A percentile compares a stretch with the other conserved stretches of the same genome.
These are phyloP conservation scores for Microdochium nivale DNA, from an alignment of 2,329 filamentous ascomycete genomes.

Conservation along the genomic window DNA sequence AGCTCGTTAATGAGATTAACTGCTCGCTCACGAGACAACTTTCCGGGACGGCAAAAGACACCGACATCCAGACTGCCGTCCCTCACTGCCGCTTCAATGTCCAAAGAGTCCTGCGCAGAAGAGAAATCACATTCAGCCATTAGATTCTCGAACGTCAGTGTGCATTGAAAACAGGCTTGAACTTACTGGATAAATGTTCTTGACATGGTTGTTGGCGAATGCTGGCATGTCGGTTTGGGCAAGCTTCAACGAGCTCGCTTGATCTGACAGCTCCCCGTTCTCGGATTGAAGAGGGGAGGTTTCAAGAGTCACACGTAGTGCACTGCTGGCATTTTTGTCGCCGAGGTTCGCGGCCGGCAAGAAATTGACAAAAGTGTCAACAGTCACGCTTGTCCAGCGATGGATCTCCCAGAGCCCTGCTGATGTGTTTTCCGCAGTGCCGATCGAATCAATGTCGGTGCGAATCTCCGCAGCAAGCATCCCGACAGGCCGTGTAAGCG, in stretches of 20 bases:
- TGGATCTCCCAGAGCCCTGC: constrained; percentile 63
- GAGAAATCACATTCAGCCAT: constrained; percentile 3
- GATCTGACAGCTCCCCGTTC: background rate
- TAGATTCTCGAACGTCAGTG: background rate
- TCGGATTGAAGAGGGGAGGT: constrained; percentile 2
- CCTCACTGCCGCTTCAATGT: constrained; percentile 43
- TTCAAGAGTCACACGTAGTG: background rate
- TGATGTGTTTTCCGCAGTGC: constrained; percentile 40
- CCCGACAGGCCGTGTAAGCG: constrained; percentile 25
- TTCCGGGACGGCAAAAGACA: constrained; percentile 4
- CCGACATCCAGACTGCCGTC: constrained; percentile 32
- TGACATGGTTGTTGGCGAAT: background rate
- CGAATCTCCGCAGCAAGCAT: constrained; percentile 56
- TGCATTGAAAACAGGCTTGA: background rate
- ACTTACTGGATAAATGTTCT: background rate
- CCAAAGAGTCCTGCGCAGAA: constrained; percentile 35
- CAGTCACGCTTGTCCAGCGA: constrained; percentile 62
- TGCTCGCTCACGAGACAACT: background rate
- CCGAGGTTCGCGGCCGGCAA: constrained; percentile 30
- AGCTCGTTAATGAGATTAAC: background rate
- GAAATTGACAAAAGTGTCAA: constrained; percentile 79
- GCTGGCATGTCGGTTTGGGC: background rate
- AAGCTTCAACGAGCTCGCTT: background rate
- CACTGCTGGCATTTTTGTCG: background rate
- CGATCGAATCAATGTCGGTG: constrained; percentile 55